Evolutionary conservation across 164 flowering plant species (phyloP).

Genomic region (Protea cynaroides): DNA sequence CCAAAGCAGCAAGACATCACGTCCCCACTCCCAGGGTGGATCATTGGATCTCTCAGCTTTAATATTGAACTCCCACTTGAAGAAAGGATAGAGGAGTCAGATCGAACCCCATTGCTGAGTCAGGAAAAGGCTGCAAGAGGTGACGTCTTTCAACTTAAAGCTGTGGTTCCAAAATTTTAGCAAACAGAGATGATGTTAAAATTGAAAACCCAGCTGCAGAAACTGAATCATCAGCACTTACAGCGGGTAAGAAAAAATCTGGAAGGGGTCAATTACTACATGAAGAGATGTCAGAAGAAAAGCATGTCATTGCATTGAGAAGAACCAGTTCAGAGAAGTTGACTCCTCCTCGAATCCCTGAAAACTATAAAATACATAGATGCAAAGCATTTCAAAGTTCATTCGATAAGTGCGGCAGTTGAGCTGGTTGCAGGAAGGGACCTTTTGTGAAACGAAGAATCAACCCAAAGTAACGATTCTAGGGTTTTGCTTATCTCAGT

Average conservation of each 20-base stretch:
- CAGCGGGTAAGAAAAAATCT: slow-evolving; percentile 7
- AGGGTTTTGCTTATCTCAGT: too few relatives aligned
- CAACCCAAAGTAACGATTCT: too few relatives aligned
- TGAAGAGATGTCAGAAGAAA: slow-evolving; percentile 21
- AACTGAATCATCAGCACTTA: background rate
- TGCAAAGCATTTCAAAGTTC: too few relatives aligned
- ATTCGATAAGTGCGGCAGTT: too few relatives aligned
- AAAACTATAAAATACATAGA: too few relatives aligned
- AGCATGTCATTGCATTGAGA: slow-evolving; percentile 25
- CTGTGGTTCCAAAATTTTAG: slow-evolving; percentile 11
- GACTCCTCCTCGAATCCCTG: slow-evolving; percentile 31
- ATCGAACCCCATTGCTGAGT: slow-evolving; percentile 32
- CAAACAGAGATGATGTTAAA: slow-evolving; percentile 8
- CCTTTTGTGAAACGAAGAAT: too few relatives aligned
- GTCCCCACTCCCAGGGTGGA: too few relatives aligned
- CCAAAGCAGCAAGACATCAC: too few relatives aligned
- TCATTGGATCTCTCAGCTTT: slow-evolving; percentile 39
- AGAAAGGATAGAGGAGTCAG: slow-evolving; percentile 29
- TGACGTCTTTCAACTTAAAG: slow-evolving; percentile 2
- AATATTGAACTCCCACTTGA: slow-evolving; percentile 28
- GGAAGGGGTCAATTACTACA: background rate
- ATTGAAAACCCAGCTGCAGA: slow-evolving; percentile 9
- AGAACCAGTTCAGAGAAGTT: slow-evolving; percentile 35
- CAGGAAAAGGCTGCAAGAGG: slow-evolving; percentile 20
- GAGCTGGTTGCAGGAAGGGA: too few relatives aligned